Conservation (phyloP, 495 filamentous ascomycete genomes). For the Evernia prunastri region DNA sequence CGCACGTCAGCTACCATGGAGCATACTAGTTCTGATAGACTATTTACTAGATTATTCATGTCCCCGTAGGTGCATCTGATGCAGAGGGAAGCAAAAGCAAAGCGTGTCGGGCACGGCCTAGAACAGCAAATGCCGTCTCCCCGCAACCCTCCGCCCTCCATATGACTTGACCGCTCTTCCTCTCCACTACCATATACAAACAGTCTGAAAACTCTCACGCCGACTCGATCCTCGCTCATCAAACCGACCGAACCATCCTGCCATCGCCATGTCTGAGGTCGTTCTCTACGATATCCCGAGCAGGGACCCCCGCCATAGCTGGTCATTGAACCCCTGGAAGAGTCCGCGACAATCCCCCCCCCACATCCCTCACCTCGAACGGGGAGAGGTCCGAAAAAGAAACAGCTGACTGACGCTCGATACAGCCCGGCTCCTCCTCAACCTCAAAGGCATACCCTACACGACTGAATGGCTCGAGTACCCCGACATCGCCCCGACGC, state of each 20-base stretch:
- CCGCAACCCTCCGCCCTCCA: not conserved
- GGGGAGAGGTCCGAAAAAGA: constrained; percentile 5
- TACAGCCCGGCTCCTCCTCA: constrained; percentile 53
- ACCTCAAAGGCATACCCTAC: constrained; percentile 58
- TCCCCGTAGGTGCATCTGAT: no score
- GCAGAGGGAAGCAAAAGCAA: not conserved
- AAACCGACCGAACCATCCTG: not conserved
- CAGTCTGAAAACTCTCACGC: not conserved
- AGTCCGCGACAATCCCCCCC: constrained; percentile 35
- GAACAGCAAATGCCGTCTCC: not conserved
- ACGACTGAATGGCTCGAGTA: constrained; percentile 62
- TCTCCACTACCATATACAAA: not conserved
- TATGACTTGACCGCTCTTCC: not conserved
- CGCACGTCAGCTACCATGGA: no score
- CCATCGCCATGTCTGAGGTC: constrained; percentile 11
- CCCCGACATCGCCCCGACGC: constrained; percentile 47
- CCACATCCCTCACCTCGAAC: not conserved
- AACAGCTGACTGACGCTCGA: not conserved
- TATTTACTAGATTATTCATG: no score
- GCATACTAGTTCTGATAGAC: no score
- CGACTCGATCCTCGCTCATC: not conserved
- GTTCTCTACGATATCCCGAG: constrained; percentile 51
- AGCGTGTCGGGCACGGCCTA: not conserved
- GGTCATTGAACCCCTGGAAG: constrained; percentile 59
- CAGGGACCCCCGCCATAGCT: constrained; percentile 37